Evolutionary conservation across 169 alveolate species (phyloP).

Genomic region (Plasmodium yoelii): DNA sequence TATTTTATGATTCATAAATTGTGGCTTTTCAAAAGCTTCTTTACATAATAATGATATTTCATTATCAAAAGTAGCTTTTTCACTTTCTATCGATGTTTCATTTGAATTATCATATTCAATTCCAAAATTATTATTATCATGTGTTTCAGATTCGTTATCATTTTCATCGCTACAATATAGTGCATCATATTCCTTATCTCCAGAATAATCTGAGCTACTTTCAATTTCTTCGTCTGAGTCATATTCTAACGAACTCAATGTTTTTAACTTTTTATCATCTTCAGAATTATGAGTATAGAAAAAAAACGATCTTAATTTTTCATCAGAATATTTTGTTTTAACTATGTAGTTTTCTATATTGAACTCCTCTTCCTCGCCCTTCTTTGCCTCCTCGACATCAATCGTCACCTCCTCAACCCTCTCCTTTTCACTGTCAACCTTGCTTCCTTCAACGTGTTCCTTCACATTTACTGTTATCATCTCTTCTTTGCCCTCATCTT

Average conservation of each 20-base stretch:
- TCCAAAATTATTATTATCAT: background rate
- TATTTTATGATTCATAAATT: constrained; percentile 71
- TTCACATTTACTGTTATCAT: no score
- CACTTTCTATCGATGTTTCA: constrained; percentile 42
- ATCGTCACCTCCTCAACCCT: background rate
- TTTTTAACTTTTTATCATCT: background rate
- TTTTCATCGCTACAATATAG: constrained; percentile 21
- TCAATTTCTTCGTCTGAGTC: constrained; percentile 65
- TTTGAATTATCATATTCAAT: background rate
- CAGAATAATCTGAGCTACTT: constrained; percentile 12
- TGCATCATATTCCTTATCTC: constrained; percentile 30
- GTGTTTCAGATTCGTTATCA: constrained; percentile 38
- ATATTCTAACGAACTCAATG: constrained; percentile 19
- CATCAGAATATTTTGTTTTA: constrained; percentile 58
- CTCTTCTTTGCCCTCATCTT: background rate
- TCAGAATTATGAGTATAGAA: constrained; percentile 30
- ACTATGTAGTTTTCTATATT: constrained; percentile 38
- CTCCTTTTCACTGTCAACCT: background rate
- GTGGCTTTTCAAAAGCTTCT: constrained; percentile 75
- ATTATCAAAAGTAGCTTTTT: constrained; percentile 32
- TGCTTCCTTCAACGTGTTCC: background rate
- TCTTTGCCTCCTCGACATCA: background rate
- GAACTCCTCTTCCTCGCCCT: constrained; percentile 12
- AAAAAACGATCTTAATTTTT: constrained; percentile 36
- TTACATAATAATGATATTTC: constrained; percentile 65